These are phyloP conservation scores for Alternaria longipes DNA, from an alignment of 2,329 filamentous ascomycete species.

Conservation along the genomic window DNA sequence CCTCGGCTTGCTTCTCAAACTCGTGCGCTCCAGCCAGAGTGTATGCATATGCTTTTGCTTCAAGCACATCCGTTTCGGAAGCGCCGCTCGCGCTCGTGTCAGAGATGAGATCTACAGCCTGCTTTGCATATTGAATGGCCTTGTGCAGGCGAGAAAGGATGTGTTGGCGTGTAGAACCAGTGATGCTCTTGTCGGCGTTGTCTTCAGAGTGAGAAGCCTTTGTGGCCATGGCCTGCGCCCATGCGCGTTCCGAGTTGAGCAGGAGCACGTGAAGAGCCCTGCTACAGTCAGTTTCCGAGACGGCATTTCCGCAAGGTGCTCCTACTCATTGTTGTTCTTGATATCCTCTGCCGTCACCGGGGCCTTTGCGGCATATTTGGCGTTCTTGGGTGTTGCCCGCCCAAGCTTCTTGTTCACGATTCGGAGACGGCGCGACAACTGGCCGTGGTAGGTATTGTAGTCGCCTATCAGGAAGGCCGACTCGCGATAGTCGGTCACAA, in stretches of 20 bases:
- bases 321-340: constrained; percentile 77
- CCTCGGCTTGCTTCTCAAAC: constrained; percentile 80
- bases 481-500: constrained; percentile 80
- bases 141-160: constrained; percentile 89
- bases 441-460: constrained; percentile 83
- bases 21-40: constrained; percentile 78
- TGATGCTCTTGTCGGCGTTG: constrained; percentile 74
- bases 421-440: constrained; percentile 81
- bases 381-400: constrained; percentile 82
- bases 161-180: constrained; percentile 82
- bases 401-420: constrained; percentile 86
- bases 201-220: constrained; percentile 83
- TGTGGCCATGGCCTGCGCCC: constrained; percentile 96
- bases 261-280: constrained; percentile 68
- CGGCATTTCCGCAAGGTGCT: neutral
- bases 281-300: constrained; percentile 10
- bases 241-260: constrained; percentile 87
- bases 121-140: constrained; percentile 73
- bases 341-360: constrained; percentile 79
- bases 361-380: constrained; percentile 80
- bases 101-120: constrained; percentile 72
- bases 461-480: constrained; percentile 87
- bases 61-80: constrained; percentile 75
- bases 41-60: constrained; percentile 84
- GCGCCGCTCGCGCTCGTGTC: constrained; percentile 72